Evolutionary conservation across 495 filamentous ascomycete genomes (phyloP), one percentile per base, ranked within the genome.

Genomic region (Viridothelium virens): DNA sequence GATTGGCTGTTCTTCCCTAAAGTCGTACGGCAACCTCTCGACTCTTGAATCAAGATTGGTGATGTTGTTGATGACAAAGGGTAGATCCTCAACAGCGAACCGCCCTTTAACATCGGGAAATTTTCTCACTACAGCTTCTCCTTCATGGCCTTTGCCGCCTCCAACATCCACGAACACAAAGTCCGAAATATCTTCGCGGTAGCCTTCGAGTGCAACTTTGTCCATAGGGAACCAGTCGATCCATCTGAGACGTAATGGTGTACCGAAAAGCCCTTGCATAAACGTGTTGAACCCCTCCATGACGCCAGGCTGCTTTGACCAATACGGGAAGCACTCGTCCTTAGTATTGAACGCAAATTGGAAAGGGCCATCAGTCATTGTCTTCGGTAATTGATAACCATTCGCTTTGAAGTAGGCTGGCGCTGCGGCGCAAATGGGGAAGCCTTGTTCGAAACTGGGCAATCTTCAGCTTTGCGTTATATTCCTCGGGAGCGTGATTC

Each of bases 91-190:
- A 1, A 63, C 38, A 2, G 66, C 48, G 53, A 69, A 63, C 25
- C 62, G 41, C 4, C 67, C 67, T 33, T 66, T 41, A 34, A 59
- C 44, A 3, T 63, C 34, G 2, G 67, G 67, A 50, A 31, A 69
- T 61, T 59, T 62, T 11, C 44, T 56, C 53, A 56, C 38, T n/a
- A 66, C 14, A 14, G 56, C 56, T 41, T 62, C 56, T 39, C 36
- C 36, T 33, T 69, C 64, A 38, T 69, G 67, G 10, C 67, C 67
- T 37, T 69, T 63, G 25, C 67, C 67, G 38, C 67, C 67, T 38
- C 56, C 67, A 31, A 69, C 64, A 46, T 69, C 67, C 12, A 69
- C 67, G 61, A 69, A 63, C n/a, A 44, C 16, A 33, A 36, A 36
- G 16, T 66, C 64, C 31, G 53, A 59, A 7, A 59, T 2, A 14